Evolutionary conservation across 257 asterid genomes (phyloP).

Genomic region (Solanum ossicruentum): DNA sequence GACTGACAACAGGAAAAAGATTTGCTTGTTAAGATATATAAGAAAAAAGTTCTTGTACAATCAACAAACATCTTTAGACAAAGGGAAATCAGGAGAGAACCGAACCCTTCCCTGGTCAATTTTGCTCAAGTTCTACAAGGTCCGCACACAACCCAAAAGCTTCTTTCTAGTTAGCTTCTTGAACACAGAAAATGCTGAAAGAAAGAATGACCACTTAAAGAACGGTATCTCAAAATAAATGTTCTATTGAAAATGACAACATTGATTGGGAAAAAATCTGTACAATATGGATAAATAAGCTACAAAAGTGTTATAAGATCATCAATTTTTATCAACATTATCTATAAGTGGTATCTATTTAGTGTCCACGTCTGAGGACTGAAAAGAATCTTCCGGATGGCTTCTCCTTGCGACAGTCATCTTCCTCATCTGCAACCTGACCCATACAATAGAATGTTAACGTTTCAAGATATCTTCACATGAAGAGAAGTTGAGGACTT

Average conservation of each 20-base stretch:
- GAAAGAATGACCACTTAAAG: neutral
- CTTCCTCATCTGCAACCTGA: constrained; percentile 77
- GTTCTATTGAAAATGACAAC: neutral
- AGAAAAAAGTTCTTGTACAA: neutral
- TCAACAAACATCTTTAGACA: neutral
- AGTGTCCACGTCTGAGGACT: constrained; percentile 56
- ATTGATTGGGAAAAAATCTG: neutral
- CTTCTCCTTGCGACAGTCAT: constrained; percentile 59
- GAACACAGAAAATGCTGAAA: neutral
- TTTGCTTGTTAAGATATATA: neutral
- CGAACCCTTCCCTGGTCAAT: neutral
- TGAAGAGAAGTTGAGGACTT: neutral
- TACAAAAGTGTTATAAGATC: neutral
- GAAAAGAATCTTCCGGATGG: constrained; percentile 66
- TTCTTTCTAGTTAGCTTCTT: neutral
- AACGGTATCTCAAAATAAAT: neutral
- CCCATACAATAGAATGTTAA: neutral
- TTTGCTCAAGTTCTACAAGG: neutral
- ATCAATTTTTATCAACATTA: neutral
- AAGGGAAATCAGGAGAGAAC: neutral
- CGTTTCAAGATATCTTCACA: neutral
- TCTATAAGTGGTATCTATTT: neutral
- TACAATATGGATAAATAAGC: neutral
- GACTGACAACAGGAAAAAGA: neutral
- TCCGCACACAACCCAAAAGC: neutral